Percentiles rank a stretch among this genome's conserved stretches.
These are phyloP conservation scores for Fusarium denticulatum DNA, from an alignment of 2,329 filamentous ascomycete genomes.

Conservation along the genomic window DNA sequence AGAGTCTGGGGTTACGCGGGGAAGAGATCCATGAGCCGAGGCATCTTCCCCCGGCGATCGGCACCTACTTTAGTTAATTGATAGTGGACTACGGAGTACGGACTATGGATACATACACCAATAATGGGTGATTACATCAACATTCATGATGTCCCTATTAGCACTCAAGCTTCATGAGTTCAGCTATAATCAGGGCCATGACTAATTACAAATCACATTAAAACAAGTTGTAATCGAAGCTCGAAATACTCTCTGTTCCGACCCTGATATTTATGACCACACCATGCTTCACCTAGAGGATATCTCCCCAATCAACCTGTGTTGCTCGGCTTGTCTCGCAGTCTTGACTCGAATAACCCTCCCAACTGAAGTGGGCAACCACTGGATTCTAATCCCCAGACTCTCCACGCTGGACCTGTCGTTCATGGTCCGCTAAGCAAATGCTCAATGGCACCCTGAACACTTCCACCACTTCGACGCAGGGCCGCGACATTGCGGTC, in stretches of 20 bases:
- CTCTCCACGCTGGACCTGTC: background rate
- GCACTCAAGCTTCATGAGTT: background rate
- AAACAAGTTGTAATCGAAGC: background rate
- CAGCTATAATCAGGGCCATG: background rate
- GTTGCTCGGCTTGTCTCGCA: constrained; percentile 31
- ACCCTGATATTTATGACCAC: constrained; percentile 39
- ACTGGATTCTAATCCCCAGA: background rate
- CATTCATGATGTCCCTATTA: background rate
- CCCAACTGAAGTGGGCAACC: constrained; percentile 7
- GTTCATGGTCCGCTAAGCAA: constrained; percentile 57
- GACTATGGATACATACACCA: no score
- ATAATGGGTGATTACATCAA: background rate
- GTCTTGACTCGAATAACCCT: constrained; percentile 9
- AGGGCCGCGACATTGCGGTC: constrained; percentile 91
- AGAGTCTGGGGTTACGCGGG: constrained; percentile 37
- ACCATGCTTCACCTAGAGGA: constrained; percentile 30
- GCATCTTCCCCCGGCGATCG: constrained; percentile 37
- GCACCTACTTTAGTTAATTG: background rate
- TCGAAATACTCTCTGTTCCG: constrained; percentile 21
- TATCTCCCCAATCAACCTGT: constrained; percentile 21
- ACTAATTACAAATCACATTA: background rate
- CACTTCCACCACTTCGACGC: constrained; percentile 88
- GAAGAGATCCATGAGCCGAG: constrained; percentile 40
- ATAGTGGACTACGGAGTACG: background rate
- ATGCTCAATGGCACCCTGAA: constrained; percentile 89